Conservation (phyloP, 768 basidiomycete species). For the Hydnomerulius pinastri region DNA sequence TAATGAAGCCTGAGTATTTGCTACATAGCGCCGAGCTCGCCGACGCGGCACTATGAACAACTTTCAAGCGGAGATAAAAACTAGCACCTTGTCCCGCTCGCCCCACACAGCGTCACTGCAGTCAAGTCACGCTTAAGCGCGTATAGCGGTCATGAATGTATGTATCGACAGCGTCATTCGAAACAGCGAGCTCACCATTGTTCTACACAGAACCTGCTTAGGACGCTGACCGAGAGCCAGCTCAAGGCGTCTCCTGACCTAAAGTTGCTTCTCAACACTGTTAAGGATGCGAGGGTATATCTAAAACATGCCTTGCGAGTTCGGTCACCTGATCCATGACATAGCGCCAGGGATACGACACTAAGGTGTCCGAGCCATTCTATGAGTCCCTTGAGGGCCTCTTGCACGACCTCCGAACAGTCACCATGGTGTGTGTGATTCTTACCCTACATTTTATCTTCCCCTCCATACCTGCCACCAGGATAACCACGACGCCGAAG, state of each 20-base stretch:
- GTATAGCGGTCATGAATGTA: conserved; percentile 29
- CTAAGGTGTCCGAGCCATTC: conserved; percentile 83
- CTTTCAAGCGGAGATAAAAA: conserved; percentile 32
- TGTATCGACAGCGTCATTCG: not conserved
- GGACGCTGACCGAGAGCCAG: conserved; percentile 80
- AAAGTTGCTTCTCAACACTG: conserved; percentile 76
- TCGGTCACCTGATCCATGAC: conserved; percentile 18
- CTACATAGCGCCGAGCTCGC: no score
- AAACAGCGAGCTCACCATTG: conserved; percentile 3
- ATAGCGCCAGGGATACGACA: conserved; percentile 54
- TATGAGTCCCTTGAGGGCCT: conserved; percentile 93
- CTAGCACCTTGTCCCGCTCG: conserved; percentile 31
- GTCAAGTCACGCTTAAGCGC: conserved; percentile 29
- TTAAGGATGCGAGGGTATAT: conserved; percentile 88
- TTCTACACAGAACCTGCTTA: conserved; percentile 74
- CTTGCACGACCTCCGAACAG: conserved; percentile 79
- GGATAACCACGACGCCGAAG: conserved; percentile 89
- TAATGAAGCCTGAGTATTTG: no score
- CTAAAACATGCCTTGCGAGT: conserved; percentile 15
- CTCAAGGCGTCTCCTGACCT: conserved; percentile 71
- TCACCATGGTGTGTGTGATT: conserved; percentile 55
- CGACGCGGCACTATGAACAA: no score
- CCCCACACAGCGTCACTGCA: conserved; percentile 32
- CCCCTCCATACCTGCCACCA: conserved; percentile 35
- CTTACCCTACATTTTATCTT: conserved; percentile 23